phyloP scores from a whole-genome alignment of 2,329 filamentous ascomycete species.

The Penicillium capsulatum region DNA sequence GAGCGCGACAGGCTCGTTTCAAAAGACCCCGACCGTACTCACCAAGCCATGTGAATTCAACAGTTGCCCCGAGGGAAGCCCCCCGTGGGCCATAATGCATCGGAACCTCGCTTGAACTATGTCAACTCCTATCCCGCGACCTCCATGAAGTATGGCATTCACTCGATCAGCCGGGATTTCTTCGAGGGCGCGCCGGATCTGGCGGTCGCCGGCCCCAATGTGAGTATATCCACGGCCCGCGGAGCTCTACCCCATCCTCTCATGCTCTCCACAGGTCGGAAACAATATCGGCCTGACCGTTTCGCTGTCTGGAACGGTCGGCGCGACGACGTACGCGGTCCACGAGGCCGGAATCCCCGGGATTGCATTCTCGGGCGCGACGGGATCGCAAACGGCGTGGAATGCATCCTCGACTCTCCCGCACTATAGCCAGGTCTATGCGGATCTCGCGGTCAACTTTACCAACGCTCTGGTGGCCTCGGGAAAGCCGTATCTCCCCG shows the following conservation, averaged over 20 bases:
- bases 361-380: constrained; percentile 63
- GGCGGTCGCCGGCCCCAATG: constrained; percentile 63
- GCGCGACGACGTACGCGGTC: constrained; percentile 58
- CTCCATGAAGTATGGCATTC: constrained; percentile 59
- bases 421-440: constrained; percentile 57
- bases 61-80: constrained; percentile 57
- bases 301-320: constrained; percentile 64
- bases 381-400: constrained; percentile 51
- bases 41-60: constrained; percentile 55
- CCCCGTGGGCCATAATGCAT: constrained; percentile 55
- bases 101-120: constrained; percentile 61
- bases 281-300: constrained; percentile 55
- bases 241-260: no score
- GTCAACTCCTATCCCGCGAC: constrained; percentile 68
- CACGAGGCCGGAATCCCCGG: constrained; percentile 54
- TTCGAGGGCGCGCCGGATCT: constrained; percentile 58
- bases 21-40: constrained; percentile 48
- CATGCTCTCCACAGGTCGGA: constrained; percentile 26
- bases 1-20: constrained; percentile 48
- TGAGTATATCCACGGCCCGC: constrained; percentile 18
- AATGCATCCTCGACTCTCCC: constrained; percentile 43
- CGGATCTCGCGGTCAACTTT: constrained; percentile 57
- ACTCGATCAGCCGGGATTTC: constrained; percentile 51
- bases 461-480: constrained; percentile 53
- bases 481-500: constrained; percentile 61